Conservation (phyloP, 495 filamentous ascomycete genomes). For the Podospora appendiculata region DNA sequence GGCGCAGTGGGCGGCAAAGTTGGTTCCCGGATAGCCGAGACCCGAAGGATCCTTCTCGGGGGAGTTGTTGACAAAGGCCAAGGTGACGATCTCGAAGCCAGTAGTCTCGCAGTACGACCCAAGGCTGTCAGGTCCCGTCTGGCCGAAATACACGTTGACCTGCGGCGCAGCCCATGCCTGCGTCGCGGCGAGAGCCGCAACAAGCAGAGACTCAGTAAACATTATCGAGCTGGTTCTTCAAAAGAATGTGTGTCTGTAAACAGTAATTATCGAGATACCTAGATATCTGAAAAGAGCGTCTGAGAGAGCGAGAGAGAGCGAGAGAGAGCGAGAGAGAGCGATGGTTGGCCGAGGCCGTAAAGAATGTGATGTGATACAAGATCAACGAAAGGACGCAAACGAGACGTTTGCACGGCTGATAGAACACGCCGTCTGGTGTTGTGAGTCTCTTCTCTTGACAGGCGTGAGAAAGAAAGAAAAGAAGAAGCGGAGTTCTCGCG, state of each 20-base stretch:
- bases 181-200: slow-evolving; percentile 24
- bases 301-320: neutral
- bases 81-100: slow-evolving; percentile 33
- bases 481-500: neutral
- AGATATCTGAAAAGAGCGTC: slow-evolving; percentile 13
- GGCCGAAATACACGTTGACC: slow-evolving; percentile 33
- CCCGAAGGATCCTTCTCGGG: slow-evolving; percentile 26
- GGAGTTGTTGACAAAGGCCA: slow-evolving; percentile 35
- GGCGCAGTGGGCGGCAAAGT: slow-evolving; percentile 33
- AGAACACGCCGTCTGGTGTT: slow-evolving; percentile 26
- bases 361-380: slow-evolving; percentile 23
- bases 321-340: neutral
- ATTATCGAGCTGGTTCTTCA: slow-evolving; percentile 22
- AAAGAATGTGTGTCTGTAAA: slow-evolving; percentile 7
- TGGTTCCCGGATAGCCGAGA: slow-evolving; percentile 28
- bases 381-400: slow-evolving; percentile 42
- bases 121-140: slow-evolving; percentile 21
- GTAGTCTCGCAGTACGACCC: slow-evolving; percentile 20
- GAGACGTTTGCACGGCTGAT: slow-evolving; percentile 30
- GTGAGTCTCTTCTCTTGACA: slow-evolving; percentile 20
- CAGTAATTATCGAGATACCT: neutral
- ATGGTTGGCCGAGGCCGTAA: slow-evolving; percentile 22
- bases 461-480: slow-evolving; percentile 9
- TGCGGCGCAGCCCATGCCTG: slow-evolving; percentile 14
- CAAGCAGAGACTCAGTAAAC: slow-evolving; percentile 25